Conservation (phyloP, 2,329 filamentous ascomycete genomes). For the Nemania diffusa region DNA sequence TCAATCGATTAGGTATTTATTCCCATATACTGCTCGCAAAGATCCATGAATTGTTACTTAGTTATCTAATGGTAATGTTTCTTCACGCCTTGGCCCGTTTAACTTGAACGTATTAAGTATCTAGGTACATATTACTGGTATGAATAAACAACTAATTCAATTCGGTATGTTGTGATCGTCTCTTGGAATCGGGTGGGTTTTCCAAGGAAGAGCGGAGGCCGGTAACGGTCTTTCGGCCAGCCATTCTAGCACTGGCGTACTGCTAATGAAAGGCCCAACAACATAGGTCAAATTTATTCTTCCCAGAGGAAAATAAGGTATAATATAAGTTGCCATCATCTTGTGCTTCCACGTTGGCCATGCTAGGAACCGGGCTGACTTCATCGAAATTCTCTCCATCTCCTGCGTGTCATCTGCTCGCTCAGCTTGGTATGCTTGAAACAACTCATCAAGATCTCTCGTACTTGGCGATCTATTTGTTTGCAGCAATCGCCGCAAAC, state of each 20-base stretch:
- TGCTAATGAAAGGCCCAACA: not conserved
- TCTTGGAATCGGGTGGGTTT: no score
- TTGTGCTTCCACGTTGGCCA: slow-evolving; percentile 36
- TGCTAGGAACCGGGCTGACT: slow-evolving; percentile 20
- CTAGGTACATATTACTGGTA: no score
- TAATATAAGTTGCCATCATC: slow-evolving; percentile 36
- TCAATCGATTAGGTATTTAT: no score
- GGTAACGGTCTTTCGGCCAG: not conserved
- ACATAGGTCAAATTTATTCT: not conserved
- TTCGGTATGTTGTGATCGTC: no score
- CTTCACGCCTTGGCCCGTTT: no score
- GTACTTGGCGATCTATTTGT: slow-evolving; percentile 31
- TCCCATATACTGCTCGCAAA: no score
- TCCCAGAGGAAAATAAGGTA: slow-evolving; percentile 11
- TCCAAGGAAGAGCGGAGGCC: no score
- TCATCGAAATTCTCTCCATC: slow-evolving; percentile 35
- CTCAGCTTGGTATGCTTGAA: slow-evolving; percentile 39
- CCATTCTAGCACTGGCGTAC: slow-evolving; percentile 1
- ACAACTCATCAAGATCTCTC: slow-evolving; percentile 32
- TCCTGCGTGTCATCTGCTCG: slow-evolving; percentile 37
- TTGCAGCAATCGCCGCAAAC: slow-evolving; percentile 39
- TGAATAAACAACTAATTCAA: no score
- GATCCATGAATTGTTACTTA: no score
- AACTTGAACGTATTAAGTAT: no score
- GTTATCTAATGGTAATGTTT: no score